phyloP scores from a whole-genome alignment of 129 eudicot genomes.

The Mikania micrantha region DNA sequence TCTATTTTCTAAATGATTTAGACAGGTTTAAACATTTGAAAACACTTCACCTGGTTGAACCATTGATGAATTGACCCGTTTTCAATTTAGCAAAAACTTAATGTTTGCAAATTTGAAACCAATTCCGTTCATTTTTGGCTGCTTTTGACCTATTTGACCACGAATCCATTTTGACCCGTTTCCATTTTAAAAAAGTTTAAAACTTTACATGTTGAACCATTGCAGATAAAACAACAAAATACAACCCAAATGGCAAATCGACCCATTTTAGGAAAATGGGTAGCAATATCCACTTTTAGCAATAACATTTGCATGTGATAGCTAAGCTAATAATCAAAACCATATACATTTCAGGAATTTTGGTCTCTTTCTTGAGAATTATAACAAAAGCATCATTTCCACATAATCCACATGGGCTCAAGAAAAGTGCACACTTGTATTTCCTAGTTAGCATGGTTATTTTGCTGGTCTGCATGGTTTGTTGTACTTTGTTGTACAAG shows the following conservation, averaged over 20 bases:
- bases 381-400: constrained; percentile 81
- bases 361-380: constrained; percentile 55
- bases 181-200: not conserved
- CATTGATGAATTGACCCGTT: too few species aligned
- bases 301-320: not conserved
- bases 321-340: not conserved
- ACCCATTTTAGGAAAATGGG: not conserved
- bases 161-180: not conserved
- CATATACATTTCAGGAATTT: constrained; percentile 39
- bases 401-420: constrained; percentile 65
- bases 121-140: too few species aligned
- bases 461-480: constrained; percentile 51
- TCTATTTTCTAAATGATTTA: too few species aligned
- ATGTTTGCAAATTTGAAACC: too few species aligned
- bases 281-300: not conserved
- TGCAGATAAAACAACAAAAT: not conserved
- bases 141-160: not conserved
- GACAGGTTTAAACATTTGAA: not conserved
- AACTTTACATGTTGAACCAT: not conserved
- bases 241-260: not conserved
- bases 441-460: constrained; percentile 52
- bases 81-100: too few species aligned
- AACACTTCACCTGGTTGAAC: not conserved
- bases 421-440: constrained; percentile 66
- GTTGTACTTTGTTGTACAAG: constrained; percentile 50